Evolutionary conservation across 352 stramenopile genomes (phyloP).

Genomic region (Phytophthora capsici): DNA sequence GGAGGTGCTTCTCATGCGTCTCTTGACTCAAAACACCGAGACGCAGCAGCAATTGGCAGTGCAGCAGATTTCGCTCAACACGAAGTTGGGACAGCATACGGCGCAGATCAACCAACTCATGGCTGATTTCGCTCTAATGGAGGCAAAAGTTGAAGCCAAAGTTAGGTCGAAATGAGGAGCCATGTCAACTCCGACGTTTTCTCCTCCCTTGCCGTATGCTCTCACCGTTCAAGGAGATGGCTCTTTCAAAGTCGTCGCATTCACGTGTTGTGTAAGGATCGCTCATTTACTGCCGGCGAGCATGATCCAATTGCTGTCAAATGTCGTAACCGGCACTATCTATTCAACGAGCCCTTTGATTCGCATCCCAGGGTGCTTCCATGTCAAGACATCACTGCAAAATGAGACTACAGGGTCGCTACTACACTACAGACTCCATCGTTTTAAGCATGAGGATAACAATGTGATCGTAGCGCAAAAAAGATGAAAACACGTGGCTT

Average conservation of each 20-base stretch:
- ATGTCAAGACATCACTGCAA: neutral
- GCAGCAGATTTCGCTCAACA: constrained; percentile 76
- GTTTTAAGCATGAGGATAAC: neutral
- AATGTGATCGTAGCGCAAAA: neutral
- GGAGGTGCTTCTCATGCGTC: constrained; percentile 78
- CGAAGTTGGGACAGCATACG: constrained; percentile 69
- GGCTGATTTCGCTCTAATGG: constrained; percentile 75
- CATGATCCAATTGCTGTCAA: constrained; percentile 8
- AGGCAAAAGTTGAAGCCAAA: constrained; percentile 74
- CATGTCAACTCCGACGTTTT: neutral
- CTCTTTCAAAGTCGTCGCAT: neutral
- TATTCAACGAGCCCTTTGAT: constrained; percentile 14
- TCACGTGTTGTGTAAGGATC: neutral
- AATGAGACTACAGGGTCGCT: too few species aligned
- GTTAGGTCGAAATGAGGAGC: constrained; percentile 32
- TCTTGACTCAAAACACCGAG: constrained; percentile 85
- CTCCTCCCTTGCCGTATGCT: neutral
- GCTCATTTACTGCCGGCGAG: constrained; percentile 12
- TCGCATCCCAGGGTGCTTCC: neutral
- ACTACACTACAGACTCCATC: neutral
- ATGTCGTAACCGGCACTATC: constrained; percentile 16
- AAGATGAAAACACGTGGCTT: constrained; percentile 20
- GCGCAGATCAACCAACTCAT: constrained; percentile 82
- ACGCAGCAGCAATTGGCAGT: constrained; percentile 83
- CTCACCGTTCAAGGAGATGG: constrained; percentile 1